Percentiles rank a stretch among this genome's conserved stretches.
These are phyloP conservation scores for Zizania palustris DNA, from an alignment of 202 grass and related monocot species.

Conservation along the genomic window DNA sequence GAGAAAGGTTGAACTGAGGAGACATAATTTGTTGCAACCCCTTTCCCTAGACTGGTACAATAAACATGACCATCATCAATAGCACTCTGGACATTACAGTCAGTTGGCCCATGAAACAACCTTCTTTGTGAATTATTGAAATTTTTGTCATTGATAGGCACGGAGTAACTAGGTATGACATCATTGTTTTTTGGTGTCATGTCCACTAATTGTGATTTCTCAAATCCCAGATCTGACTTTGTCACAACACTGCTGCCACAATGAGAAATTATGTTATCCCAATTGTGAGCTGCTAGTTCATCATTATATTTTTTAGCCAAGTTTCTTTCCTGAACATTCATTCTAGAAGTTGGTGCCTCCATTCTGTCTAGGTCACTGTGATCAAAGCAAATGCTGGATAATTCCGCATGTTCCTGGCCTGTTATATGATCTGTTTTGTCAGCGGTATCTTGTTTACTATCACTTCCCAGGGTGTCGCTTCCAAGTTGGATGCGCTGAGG, in stretches of 20 bases:
- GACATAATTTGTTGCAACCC: constrained; percentile 2
- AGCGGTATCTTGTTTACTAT: constrained; percentile 46
- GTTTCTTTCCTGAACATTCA: constrained; percentile 37
- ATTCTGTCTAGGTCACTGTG: constrained; percentile 37
- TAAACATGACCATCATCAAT: not conserved
- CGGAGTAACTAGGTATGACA: constrained; percentile 22
- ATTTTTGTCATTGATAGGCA: constrained; percentile 7
- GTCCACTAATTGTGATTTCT: constrained; percentile 31
- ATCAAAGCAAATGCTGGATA: constrained; percentile 48
- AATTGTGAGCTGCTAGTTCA: constrained; percentile 47
- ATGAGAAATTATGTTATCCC: constrained; percentile 56
- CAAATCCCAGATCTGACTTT: constrained; percentile 50
- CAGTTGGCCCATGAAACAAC: not conserved
- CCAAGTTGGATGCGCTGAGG: constrained; percentile 47
- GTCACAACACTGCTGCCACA: constrained; percentile 49
- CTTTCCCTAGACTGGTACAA: not conserved
- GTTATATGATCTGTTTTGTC: constrained; percentile 52
- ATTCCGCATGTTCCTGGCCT: constrained; percentile 40
- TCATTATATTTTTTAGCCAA: constrained; percentile 46
- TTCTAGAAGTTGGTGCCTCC: constrained; percentile 20
- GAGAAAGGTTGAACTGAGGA: not conserved
- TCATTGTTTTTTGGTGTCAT: constrained; percentile 34
- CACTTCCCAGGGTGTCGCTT: constrained; percentile 53
- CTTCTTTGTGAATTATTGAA: constrained; percentile 1
- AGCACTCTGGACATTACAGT: constrained; percentile 22